Base-by-base conservation (phyloP, 495 filamentous ascomycete species). In the Neurospora sp. region DNA sequence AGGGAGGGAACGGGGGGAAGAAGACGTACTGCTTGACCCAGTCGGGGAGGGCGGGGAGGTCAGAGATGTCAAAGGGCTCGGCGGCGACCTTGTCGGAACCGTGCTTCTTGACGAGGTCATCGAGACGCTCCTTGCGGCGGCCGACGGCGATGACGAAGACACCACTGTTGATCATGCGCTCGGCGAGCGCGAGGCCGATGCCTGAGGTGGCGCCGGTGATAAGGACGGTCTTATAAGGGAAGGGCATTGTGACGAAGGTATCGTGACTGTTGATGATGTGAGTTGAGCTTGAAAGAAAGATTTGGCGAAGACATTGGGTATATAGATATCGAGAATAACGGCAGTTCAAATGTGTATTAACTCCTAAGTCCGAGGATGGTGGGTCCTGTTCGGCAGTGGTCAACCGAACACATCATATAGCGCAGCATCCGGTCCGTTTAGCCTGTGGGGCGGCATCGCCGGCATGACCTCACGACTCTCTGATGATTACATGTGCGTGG, bases 151-250 rank as follows among this genome's bases (percentile, higher is more conserved):
- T 87, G 18, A 93, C 85, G 66, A 84, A 82, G 77, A 85, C 84
- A 37, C 89, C 91, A 70, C 88, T 85, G 35, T 87, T 78, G 18
- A 93, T 83, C 74, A 94, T 79, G 72, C 87, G 89, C 72, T 86
- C 85, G 4, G 91, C 89, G 37, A 94, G 82, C 0, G 89, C 90
- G 35, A 83, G 78, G 69, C 92, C 92, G 74, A 94, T 93, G 72
- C 92, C 91, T 20, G 88, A 87, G 14, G 91, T 93, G 44, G 90
- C 91, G 37, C 92, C 91, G 70, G 93, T 84, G 72, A 93, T 76
- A 23, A 94, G 89, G 39, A 92, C 87, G 72, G 87, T 90, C 74
- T 90, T 90, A 80, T 92, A 93, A 0, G 84, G 82, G 77, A 91
- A 90, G 4, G 86, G 73, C 88, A 90, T 89, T 42, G 69, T 80